phyloP scores from a whole-genome alignment of 345 rosid genomes.

The Brassica cretica region DNA sequence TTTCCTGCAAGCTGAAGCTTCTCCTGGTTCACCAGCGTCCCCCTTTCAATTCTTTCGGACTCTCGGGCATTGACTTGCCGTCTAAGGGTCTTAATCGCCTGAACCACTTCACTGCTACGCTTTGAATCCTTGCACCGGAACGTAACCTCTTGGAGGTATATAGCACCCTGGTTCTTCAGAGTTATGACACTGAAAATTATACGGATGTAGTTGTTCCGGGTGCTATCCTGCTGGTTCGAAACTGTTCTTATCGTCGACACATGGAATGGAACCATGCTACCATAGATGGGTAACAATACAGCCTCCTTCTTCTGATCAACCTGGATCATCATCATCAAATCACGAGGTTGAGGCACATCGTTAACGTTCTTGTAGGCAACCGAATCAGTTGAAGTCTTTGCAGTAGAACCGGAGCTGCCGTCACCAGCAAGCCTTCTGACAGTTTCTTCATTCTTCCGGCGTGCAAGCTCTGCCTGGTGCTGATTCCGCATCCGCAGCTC shows the following conservation, averaged over 20 bases:
- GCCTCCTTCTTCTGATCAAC: constrained; percentile 91
- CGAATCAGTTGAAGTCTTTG: constrained; percentile 64
- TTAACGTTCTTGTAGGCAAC: constrained; percentile 81
- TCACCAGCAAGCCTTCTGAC: constrained; percentile 93
- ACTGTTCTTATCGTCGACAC: constrained; percentile 85
- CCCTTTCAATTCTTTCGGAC: constrained; percentile 91
- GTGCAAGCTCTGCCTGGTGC: constrained; percentile 98
- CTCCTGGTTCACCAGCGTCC: constrained; percentile 88
- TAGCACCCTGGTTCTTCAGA: constrained; percentile 66
- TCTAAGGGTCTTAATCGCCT: constrained; percentile 71
- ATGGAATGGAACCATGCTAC: constrained; percentile 91
- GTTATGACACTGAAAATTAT: constrained; percentile 73
- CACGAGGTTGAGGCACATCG: constrained; percentile 73
- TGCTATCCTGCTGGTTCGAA: constrained; percentile 86
- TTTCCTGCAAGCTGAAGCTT: constrained; percentile 79
- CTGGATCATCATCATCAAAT: constrained; percentile 67
- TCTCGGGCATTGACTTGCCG: constrained; percentile 81
- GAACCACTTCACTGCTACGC: constrained; percentile 87
- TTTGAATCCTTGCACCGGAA: constrained; percentile 91
- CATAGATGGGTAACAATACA: constrained; percentile 79
- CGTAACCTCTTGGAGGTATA: constrained; percentile 81
- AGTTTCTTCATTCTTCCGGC: constrained; percentile 94
- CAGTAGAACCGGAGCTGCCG: constrained; percentile 52
- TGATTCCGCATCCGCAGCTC: constrained; percentile 83
- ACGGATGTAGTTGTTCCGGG: constrained; percentile 80